phyloP scores from a whole-genome alignment of 1,284 basidiomycete genomes.

The Ustilago nuda region DNA sequence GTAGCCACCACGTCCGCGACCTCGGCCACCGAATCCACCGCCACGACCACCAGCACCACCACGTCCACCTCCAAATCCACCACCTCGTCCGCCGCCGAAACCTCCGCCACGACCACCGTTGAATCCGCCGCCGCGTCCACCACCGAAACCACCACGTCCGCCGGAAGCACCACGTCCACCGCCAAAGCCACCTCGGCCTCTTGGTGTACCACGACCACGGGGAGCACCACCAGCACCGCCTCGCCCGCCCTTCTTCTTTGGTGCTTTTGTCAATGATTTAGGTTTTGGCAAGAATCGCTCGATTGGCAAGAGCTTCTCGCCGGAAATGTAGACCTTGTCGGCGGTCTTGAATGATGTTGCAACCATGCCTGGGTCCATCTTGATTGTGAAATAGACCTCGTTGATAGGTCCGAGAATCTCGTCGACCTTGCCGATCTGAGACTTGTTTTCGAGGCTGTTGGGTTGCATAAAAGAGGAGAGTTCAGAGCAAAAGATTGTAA shows the following conservation, averaged over 20 bases:
- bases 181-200: constrained; percentile 60
- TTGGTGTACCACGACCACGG: constrained; percentile 62
- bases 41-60: constrained; percentile 55
- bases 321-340: constrained; percentile 96
- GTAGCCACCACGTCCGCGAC: constrained; percentile 52
- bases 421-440: constrained; percentile 92
- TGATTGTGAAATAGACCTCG: constrained; percentile 97
- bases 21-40: constrained; percentile 45
- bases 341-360: constrained; percentile 95
- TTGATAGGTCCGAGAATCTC: constrained; percentile 98
- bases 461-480: not conserved
- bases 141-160: constrained; percentile 60
- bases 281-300: constrained; percentile 98
- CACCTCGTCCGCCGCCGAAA: constrained; percentile 38
- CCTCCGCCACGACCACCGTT: constrained; percentile 47
- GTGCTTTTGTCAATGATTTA: constrained; percentile 72
- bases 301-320: constrained; percentile 94
- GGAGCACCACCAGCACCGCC: constrained; percentile 46
- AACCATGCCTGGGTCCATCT: constrained; percentile 96
- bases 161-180: constrained; percentile 33
- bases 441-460: constrained; percentile 87
- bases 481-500: not conserved
- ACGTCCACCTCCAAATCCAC: constrained; percentile 65
- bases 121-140: constrained; percentile 63
- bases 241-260: constrained; percentile 54